A percentile compares a stretch with the other conserved stretches of the same genome.
Conservation (phyloP, 2,329 filamentous ascomycete species). For the Pseudophaeomoniella oleicola region DNA sequence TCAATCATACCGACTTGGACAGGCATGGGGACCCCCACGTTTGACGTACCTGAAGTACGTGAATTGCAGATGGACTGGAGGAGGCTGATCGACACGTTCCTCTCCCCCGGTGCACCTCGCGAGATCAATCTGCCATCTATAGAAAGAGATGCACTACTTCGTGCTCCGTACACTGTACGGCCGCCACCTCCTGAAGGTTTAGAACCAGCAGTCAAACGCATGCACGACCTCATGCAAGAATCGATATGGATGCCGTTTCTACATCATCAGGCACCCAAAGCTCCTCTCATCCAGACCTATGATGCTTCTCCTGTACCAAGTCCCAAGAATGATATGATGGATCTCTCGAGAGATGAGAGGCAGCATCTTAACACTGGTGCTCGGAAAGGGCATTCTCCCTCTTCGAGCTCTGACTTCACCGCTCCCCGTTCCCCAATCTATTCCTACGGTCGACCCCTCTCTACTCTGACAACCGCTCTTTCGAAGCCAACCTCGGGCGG, state of each 20-base stretch:
- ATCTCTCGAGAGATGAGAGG: constrained; percentile 21
- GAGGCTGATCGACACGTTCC: constrained; percentile 78
- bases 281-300: constrained; percentile 28
- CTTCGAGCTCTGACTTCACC: constrained; percentile 12
- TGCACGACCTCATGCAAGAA: constrained; percentile 95
- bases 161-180: constrained; percentile 39
- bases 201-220: constrained; percentile 70
- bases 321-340: constrained; percentile 21
- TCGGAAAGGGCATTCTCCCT: constrained; percentile 15
- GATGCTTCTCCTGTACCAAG: constrained; percentile 26
- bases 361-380: constrained; percentile 16
- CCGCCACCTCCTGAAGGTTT: constrained; percentile 64
- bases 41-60: constrained; percentile 44
- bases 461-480: background rate
- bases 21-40: constrained; percentile 29
- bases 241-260: constrained; percentile 84
- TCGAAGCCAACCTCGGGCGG: background rate
- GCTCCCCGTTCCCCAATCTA: background rate
- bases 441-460: background rate
- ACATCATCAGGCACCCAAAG: constrained; percentile 40
- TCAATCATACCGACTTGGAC: constrained; percentile 37
- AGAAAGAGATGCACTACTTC: constrained; percentile 68
- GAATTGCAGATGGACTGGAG: constrained; percentile 74
- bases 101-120: constrained; percentile 66
- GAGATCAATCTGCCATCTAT: constrained; percentile 83